Evolutionary conservation across 2,329 filamentous ascomycete species (phyloP), one percentile per base, ranked within the genome.

Genomic region (Diplodia seriata): DNA sequence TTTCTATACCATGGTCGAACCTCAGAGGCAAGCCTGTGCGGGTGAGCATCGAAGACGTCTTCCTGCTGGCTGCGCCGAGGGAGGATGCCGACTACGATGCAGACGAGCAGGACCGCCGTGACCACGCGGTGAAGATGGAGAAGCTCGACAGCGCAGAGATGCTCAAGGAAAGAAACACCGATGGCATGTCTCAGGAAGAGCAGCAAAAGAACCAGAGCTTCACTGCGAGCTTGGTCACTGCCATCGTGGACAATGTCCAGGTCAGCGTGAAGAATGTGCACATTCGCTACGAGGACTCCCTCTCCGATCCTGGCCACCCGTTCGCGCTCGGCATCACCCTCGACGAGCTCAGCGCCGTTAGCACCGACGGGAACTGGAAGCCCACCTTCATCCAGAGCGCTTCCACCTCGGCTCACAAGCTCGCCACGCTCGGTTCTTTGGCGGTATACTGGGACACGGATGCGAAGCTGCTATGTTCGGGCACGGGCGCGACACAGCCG

Each of bases 361-460:
- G 94, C 79, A 99, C 95, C 5, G 92, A 99, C 78, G 90, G 91
- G 55, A 87, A 97, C 74, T 99, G 96, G 96, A 90, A 91, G 70
- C 94, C 95, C 1, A 96, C 93, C 33, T 99, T 97, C 77, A 96
- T 99, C 73, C 93, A 97, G 78, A 91, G 94, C 72, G 91, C 91
- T 1, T 89, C 89, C 56, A 85, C 86, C 33, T 91, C 90, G 14
- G 97, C 94, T 26, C 92, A 99, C 82, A 99, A 99, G 81, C 85
- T 99, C 55, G 95, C 94, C 6, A 96, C 91, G 2, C 85, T 99
- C 18, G 93, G 92, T 38, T 93, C 94, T 5, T 82, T 99, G 62
- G 93, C 95, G 2, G 87, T 98, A 11, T 99, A 99, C 80, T 99
- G 96, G 95, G 96, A 99, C 78, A 99, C 95, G 1, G 94, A 99